Conservation (phyloP, 352 stramenopile species). For the Phytophthora colocasiae region DNA sequence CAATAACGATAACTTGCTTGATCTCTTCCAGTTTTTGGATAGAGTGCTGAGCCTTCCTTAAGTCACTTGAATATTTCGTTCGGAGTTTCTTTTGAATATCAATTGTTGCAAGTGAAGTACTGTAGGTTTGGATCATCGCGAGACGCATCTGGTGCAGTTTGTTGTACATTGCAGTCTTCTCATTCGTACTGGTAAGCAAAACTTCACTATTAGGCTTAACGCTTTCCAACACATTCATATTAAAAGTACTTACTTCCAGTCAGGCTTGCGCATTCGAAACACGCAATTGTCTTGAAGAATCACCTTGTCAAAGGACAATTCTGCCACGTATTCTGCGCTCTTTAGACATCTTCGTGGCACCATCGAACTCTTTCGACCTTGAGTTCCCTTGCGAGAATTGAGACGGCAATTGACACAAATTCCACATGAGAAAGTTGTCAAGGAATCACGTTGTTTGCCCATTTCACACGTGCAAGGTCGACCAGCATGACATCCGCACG, state of each 20-base stretch:
- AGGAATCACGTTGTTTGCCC: constrained; percentile 9
- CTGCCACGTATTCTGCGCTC: constrained; percentile 49
- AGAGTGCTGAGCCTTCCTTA: constrained; percentile 51
- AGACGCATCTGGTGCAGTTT: constrained; percentile 69
- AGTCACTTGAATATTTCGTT: constrained; percentile 60
- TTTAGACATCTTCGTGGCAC: constrained; percentile 52
- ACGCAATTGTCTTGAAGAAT: constrained; percentile 48
- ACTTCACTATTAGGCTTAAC: no score
- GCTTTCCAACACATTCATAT: no score
- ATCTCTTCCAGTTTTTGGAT: constrained; percentile 48
- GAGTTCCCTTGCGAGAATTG: constrained; percentile 43
- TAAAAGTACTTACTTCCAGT: constrained; percentile 64
- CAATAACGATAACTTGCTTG: constrained; percentile 33
- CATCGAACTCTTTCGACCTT: constrained; percentile 19
- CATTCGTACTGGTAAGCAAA: constrained; percentile 32
- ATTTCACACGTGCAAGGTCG: constrained; percentile 73
- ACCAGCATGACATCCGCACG: constrained; percentile 65
- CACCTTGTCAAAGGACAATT: constrained; percentile 49
- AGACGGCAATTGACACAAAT: constrained; percentile 69
- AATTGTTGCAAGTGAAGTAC: constrained; percentile 38
- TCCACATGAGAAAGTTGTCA: constrained; percentile 43
- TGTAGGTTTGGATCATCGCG: constrained; percentile 43
- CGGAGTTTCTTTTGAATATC: constrained; percentile 47
- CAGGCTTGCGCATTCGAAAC: constrained; percentile 63
- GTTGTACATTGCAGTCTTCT: constrained; percentile 63